phyloP scores from a whole-genome alignment of 352 stramenopile species.

The Phytopythium aichiense region DNA sequence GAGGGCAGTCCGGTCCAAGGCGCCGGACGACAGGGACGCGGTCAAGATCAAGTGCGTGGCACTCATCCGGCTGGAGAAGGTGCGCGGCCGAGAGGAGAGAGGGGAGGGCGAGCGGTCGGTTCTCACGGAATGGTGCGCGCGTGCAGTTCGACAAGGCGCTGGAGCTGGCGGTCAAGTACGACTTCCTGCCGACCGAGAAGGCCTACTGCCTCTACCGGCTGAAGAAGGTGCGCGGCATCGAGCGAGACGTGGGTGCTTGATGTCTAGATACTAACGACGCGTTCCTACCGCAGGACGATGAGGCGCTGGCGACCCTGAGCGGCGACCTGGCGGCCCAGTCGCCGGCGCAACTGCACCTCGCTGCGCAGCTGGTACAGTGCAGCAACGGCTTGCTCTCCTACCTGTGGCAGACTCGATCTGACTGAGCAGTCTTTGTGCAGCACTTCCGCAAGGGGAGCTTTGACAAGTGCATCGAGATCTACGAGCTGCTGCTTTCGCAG shows the following conservation, averaged over 20 bases:
- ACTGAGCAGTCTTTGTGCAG: slow-evolving; percentile 19
- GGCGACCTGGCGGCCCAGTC: slow-evolving; percentile 25
- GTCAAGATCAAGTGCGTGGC: slow-evolving; percentile 80
- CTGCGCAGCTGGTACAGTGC: slow-evolving; percentile 53
- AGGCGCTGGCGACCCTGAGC: slow-evolving; percentile 43
- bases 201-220: slow-evolving; percentile 82
- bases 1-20: slow-evolving; percentile 58
- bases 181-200: slow-evolving; percentile 56
- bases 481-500: slow-evolving; percentile 57
- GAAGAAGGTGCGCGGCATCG: slow-evolving; percentile 29
- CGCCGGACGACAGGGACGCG: slow-evolving; percentile 68
- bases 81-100: slow-evolving; percentile 10
- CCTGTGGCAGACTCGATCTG: slow-evolving; percentile 1
- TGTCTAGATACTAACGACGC: not conserved
- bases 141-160: slow-evolving; percentile 81
- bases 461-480: slow-evolving; percentile 62
- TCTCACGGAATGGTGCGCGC: not conserved
- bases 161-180: slow-evolving; percentile 68
- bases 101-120: too few species aligned
- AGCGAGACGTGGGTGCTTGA: too few species aligned
- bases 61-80: slow-evolving; percentile 79
- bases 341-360: slow-evolving; percentile 54
- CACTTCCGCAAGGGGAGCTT: slow-evolving; percentile 69
- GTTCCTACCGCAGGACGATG: slow-evolving; percentile 32
- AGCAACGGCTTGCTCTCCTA: not conserved